Conservation (phyloP, 176 grass and related monocot genomes). For the Triticum turgidum region DNA sequence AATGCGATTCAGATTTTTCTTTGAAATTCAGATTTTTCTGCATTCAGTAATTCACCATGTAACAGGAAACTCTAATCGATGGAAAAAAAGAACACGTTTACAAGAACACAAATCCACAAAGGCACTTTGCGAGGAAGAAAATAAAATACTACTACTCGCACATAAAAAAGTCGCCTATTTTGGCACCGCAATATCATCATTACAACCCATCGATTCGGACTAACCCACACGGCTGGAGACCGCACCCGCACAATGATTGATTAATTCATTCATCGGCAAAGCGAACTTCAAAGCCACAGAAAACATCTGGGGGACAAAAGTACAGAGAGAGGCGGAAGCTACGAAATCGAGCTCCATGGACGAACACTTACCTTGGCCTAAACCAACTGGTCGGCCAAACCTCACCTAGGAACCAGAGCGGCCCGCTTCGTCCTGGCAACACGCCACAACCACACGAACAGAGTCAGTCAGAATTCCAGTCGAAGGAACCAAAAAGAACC, state of each 20-base stretch:
- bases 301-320: not conserved
- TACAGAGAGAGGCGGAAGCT: not conserved
- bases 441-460: not conserved
- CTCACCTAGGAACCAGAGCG: not conserved
- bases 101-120: conserved; percentile 1
- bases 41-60: no score
- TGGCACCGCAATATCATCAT: not conserved
- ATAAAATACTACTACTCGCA: not conserved
- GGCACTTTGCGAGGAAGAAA: not conserved
- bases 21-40: no score
- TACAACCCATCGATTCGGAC: not conserved
- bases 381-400: not conserved
- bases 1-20: no score
- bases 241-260: conserved; percentile 3
- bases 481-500: conserved; percentile 14
- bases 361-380: not conserved
- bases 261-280: not conserved
- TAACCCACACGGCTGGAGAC: not conserved
- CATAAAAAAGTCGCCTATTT: not conserved
- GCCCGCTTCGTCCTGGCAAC: conserved; percentile 1
- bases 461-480: conserved; percentile 6
- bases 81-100: not conserved
- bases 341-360: not conserved
- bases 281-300: not conserved
- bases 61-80: not conserved